Evolutionary conservation across 1,284 basidiomycete species (phyloP).

Genomic region (Boletellus deceptivus): DNA sequence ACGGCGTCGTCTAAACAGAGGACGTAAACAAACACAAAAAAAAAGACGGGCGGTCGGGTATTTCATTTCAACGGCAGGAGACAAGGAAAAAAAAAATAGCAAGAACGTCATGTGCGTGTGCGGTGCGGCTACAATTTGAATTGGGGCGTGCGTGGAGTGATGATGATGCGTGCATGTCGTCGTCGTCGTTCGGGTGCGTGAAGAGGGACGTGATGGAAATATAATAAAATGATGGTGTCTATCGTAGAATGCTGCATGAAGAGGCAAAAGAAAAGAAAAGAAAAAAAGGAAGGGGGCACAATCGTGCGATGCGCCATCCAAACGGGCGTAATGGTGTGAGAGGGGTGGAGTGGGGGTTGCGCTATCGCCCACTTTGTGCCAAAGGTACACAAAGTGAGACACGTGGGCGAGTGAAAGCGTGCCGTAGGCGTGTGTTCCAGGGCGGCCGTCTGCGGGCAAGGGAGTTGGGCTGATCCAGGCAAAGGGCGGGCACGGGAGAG

Average conservation of each 20-base stretch:
- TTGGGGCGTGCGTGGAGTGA: conserved; percentile 17
- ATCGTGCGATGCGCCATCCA: conserved; percentile 8
- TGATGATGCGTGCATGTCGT: neutral
- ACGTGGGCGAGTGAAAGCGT: neutral
- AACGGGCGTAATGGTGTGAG: too few relatives aligned
- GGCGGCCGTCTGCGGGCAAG: neutral
- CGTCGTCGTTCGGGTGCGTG: too few relatives aligned
- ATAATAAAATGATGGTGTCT: conserved; percentile 18
- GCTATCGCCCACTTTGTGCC: too few relatives aligned
- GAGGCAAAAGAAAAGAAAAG: too few relatives aligned
- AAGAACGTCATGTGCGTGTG: neutral
- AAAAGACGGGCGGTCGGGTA: conserved; percentile 24
- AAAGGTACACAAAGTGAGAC: conserved; percentile 9
- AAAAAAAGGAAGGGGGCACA: too few relatives aligned
- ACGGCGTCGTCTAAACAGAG: conserved; percentile 1
- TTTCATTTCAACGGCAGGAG: conserved; percentile 10
- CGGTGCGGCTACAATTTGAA: conserved; percentile 13
- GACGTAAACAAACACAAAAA: conserved; percentile 14
- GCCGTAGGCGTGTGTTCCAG: too few relatives aligned
- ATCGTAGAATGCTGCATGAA: conserved; percentile 15
- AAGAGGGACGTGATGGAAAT: too few relatives aligned
- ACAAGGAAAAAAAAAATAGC: neutral
- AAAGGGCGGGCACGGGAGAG: too few relatives aligned
- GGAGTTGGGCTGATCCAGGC: too few relatives aligned
- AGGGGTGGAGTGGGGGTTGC: too few relatives aligned